These are phyloP conservation scores for Quercus aquifolioides DNA, from an alignment of 306 rosid species.

Conservation along the genomic window DNA sequence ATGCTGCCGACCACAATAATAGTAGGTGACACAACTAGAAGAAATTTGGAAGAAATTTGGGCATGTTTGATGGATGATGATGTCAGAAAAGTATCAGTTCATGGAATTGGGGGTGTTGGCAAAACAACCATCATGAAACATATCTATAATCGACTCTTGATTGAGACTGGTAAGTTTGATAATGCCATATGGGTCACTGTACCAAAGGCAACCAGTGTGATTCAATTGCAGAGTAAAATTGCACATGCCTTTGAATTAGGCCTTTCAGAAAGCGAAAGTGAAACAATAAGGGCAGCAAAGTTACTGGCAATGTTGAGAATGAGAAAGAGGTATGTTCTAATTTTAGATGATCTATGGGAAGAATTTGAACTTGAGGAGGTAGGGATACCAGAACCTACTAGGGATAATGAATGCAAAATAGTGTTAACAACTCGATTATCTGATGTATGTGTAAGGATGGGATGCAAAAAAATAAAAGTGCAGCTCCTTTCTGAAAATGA, in stretches of 20 bases:
- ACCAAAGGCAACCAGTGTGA: background rate
- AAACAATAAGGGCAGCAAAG: too few relatives aligned
- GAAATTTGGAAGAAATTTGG: too few relatives aligned
- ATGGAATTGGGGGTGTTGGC: conserved; percentile 24
- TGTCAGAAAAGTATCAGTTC: background rate
- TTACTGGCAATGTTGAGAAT: too few relatives aligned
- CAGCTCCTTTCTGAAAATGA: conserved; percentile 10
- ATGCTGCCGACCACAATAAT: background rate
- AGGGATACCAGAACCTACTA: conserved; percentile 17
- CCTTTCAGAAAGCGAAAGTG: too few relatives aligned
- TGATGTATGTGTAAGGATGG: conserved; percentile 5
- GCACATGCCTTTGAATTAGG: too few relatives aligned
- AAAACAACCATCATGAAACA: conserved; percentile 18
- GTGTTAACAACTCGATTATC: too few relatives aligned
- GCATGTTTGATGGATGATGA: too few relatives aligned
- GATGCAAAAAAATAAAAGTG: background rate
- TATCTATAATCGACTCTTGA: background rate
- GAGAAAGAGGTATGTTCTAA: background rate
- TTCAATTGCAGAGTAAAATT: conserved; percentile 1
- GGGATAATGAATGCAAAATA: too few relatives aligned
- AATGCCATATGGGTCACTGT: conserved; percentile 1
- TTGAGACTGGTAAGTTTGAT: background rate
- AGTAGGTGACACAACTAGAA: too few relatives aligned
- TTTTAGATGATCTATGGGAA: conserved; percentile 17
- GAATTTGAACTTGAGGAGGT: background rate